Evolutionary conservation across 2,329 filamentous ascomycete genomes (phyloP).

Genomic region (Fusarium fujikuroi): DNA sequence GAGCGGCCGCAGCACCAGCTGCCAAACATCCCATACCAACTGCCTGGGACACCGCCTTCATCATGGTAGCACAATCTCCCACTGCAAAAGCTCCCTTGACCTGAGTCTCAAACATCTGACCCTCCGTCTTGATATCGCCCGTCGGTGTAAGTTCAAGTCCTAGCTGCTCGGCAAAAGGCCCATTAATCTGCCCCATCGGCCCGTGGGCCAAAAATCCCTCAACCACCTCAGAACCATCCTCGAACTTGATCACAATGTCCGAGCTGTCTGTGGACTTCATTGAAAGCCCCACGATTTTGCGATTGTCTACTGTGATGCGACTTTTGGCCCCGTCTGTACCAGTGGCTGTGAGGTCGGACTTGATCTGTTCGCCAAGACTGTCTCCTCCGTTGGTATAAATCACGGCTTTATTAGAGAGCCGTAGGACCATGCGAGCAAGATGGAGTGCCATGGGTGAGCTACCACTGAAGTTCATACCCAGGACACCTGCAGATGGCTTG

Average conservation of each 20-base stretch:
- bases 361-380: neutral
- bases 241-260: neutral
- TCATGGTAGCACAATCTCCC: neutral
- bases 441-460: neutral
- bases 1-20: neutral
- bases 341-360: neutral
- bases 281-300: neutral
- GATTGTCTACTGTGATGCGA: neutral
- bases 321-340: neutral
- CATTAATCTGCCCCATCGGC: neutral
- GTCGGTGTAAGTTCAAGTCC: neutral
- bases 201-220: neutral
- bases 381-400: neutral
- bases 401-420: neutral
- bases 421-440: neutral
- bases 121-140: neutral
- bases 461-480: neutral
- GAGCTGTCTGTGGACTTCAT: neutral
- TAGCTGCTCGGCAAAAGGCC: neutral
- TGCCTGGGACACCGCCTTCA: neutral
- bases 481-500: neutral
- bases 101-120: neutral
- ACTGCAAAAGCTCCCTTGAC: neutral
- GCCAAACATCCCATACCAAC: neutral
- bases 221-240: neutral